A percentile compares a stretch with the other conserved stretches of the same genome.
Evolutionary conservation across 2,329 filamentous ascomycete genomes (phyloP).

Genomic region (Thelonectria blattea): DNA sequence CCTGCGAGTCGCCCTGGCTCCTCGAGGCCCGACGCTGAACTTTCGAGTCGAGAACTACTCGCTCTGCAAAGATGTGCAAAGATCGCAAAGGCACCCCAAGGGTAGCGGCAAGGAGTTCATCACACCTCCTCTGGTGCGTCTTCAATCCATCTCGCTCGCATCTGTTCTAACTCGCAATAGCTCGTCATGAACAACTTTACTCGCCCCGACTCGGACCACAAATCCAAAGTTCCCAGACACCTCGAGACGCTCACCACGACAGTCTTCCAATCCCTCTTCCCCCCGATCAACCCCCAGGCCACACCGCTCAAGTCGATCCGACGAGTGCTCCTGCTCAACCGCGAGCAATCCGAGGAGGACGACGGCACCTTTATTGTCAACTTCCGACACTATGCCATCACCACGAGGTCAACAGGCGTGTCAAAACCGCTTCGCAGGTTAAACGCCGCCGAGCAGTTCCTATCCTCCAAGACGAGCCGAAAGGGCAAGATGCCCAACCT

Average conservation of each 20-base stretch:
- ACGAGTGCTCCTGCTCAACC: constrained; percentile 87
- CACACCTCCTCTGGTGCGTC: constrained; percentile 76
- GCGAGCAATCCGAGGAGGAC: constrained; percentile 67
- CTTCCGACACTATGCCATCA: constrained; percentile 94
- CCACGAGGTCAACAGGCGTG: constrained; percentile 82
- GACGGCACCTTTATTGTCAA: constrained; percentile 81
- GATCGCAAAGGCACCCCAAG: constrained; percentile 81
- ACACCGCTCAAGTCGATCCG: constrained; percentile 93
- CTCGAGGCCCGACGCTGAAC: constrained; percentile 89
- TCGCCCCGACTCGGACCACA: constrained; percentile 64
- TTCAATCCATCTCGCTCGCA: background rate
- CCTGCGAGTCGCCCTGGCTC: constrained; percentile 83
- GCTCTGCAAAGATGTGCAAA: constrained; percentile 87
- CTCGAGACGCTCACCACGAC: constrained; percentile 92
- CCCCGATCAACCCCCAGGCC: constrained; percentile 89
- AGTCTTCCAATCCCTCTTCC: constrained; percentile 95
- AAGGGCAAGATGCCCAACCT: constrained; percentile 84
- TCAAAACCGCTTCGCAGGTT: constrained; percentile 84
- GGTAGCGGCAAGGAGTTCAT: constrained; percentile 85
- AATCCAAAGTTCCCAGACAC: constrained; percentile 83
- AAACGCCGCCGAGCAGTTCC: constrained; percentile 82
- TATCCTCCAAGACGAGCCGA: constrained; percentile 63
- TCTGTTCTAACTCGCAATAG: constrained; percentile 47
- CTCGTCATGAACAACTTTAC: constrained; percentile 99
- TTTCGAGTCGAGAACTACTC: constrained; percentile 96